Percentiles rank a stretch among this genome's conserved stretches.
Conservation (phyloP, 805 yeast species). For the Wickerhamiella parazyma region DNA sequence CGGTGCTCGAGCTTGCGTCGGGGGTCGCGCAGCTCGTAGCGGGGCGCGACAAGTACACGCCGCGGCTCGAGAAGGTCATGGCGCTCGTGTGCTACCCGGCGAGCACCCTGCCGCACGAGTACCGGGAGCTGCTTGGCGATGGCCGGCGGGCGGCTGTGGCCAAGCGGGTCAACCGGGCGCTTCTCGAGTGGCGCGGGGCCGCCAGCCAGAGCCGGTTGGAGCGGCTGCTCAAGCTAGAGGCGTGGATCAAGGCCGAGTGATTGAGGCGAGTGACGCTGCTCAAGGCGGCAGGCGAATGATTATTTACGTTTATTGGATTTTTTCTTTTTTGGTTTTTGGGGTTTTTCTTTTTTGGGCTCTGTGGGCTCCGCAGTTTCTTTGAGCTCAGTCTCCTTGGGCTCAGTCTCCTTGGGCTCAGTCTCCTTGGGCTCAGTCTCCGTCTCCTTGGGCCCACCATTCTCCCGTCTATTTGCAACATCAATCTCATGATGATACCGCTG, state of each 20-base stretch:
- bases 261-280: no score
- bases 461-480: slow-evolving; percentile 18
- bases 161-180: slow-evolving; percentile 52
- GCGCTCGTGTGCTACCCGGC: slow-evolving; percentile 49
- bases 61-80: slow-evolving; percentile 72
- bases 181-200: slow-evolving; percentile 32
- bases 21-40: background rate
- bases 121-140: slow-evolving; percentile 44
- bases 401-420: background rate
- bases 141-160: slow-evolving; percentile 54
- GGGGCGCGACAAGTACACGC: slow-evolving; percentile 31
- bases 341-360: background rate
- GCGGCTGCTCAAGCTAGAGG: slow-evolving; percentile 46
- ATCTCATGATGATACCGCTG: slow-evolving; percentile 23
- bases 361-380: no score
- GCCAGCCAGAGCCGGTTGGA: slow-evolving; percentile 31
- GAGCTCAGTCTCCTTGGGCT: no score
- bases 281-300: no score
- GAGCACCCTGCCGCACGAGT: slow-evolving; percentile 26
- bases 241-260: slow-evolving; percentile 50
- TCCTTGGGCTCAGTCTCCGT: no score
- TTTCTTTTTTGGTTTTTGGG: slow-evolving; percentile 8
- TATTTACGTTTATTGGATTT: no score
- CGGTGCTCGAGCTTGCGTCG: slow-evolving; percentile 27
- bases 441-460: background rate